A percentile compares a stretch with the other conserved stretches of the same genome.
Evolutionary conservation across 2,329 filamentous ascomycete species (phyloP).

Genomic region (Cylindrodendrum hubeiense): DNA sequence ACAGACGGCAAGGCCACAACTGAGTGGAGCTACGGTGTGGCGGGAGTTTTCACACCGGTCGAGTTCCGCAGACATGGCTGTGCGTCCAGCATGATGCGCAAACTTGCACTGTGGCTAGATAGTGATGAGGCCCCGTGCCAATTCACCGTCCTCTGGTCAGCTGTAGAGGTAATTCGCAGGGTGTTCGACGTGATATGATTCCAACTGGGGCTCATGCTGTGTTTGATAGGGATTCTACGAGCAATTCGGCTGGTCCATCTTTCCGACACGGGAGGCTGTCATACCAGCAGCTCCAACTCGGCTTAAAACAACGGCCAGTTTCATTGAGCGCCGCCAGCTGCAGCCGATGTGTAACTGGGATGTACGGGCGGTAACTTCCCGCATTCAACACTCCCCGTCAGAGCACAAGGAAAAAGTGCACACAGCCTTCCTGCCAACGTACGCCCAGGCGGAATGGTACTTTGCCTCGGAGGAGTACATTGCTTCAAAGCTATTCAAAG

Average conservation of each 20-base stretch:
- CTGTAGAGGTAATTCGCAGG: background rate
- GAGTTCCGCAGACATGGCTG: background rate
- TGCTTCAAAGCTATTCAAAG: too few relatives aligned
- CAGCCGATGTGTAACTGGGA: background rate
- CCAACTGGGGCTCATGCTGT: background rate
- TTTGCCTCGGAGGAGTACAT: too few relatives aligned
- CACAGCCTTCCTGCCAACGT: too few relatives aligned
- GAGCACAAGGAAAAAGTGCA: too few relatives aligned
- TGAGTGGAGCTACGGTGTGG: conserved; percentile 5
- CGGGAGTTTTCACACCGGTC: background rate
- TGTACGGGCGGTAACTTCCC: background rate
- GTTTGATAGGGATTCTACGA: background rate
- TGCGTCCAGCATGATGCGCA: background rate
- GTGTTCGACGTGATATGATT: too few relatives aligned
- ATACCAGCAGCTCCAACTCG: background rate
- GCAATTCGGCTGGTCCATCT: background rate
- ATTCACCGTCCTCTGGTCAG: conserved; percentile 6
- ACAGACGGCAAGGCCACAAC: background rate
- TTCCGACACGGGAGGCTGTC: background rate
- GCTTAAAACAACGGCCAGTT: background rate
- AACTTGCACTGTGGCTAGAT: background rate
- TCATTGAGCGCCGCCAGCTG: background rate
- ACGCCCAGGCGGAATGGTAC: too few relatives aligned
- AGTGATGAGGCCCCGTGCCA: background rate
- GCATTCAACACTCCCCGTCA: background rate